Conservation (phyloP, 2,329 filamentous ascomycete species). For the Gliomastix tumulicola region DNA sequence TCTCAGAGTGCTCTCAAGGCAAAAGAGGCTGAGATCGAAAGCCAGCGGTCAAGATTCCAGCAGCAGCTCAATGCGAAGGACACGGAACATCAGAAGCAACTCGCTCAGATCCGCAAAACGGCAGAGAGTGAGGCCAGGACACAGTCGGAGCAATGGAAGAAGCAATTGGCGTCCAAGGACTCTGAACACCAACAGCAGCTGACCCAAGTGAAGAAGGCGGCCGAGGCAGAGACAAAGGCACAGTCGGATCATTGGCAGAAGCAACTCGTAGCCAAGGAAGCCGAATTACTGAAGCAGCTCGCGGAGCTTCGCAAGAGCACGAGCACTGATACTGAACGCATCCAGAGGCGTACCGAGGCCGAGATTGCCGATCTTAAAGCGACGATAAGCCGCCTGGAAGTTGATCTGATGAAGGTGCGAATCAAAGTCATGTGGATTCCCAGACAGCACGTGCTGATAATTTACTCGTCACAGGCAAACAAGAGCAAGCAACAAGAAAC, state of each 20-base stretch:
- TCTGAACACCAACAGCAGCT: neutral
- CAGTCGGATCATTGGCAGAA: neutral
- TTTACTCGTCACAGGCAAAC: constrained; percentile 44
- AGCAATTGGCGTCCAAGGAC: constrained; percentile 1
- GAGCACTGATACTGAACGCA: constrained; percentile 41
- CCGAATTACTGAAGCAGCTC: constrained; percentile 21
- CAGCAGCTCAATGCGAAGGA: constrained; percentile 11
- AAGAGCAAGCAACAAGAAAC: constrained; percentile 56
- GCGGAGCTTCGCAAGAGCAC: constrained; percentile 38
- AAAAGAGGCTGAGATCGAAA: neutral
- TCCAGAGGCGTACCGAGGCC: constrained; percentile 44
- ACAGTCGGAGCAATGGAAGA: constrained; percentile 1
- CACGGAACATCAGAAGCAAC: constrained; percentile 28
- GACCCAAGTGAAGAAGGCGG: neutral
- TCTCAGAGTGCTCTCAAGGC: neutral
- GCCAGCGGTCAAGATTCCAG: neutral
- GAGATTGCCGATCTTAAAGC: constrained; percentile 57
- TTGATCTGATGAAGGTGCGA: constrained; percentile 51
- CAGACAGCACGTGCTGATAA: neutral
- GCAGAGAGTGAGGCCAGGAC: constrained; percentile 35
- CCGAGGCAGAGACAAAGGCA: constrained; percentile 6
- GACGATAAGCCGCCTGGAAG: constrained; percentile 54
- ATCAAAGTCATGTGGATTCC: neutral
- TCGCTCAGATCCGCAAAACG: constrained; percentile 39
- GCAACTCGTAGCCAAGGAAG: constrained; percentile 3